Base-by-base conservation (phyloP, 192 early-diverging fungal genomes). In the Phlyctochytrium bullatum region DNA sequence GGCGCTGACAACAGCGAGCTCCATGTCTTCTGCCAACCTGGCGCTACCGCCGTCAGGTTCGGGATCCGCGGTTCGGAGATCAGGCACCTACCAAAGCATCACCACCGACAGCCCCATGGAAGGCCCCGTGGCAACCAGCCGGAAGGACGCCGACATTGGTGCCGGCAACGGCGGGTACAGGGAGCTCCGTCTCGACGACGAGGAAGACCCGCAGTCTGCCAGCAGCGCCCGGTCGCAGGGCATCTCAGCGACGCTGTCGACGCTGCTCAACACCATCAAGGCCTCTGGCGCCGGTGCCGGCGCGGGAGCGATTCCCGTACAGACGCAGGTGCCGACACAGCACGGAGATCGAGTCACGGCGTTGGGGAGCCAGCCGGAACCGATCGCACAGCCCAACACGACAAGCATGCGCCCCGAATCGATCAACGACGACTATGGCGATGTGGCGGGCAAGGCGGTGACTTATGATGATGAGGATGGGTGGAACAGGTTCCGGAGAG, bases 141-240 rank as follows among this genome's bases (percentile, higher is more conserved):
- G 10, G 10, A 47, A 47, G 20, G 40, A 47, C 40, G n/a, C n/a
- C n/a, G n/a, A n/a, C 40, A 47, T 6, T 47, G 10, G 40, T 14
- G 20, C 40, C 40, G 20, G 40, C 40, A 47, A 14, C 20, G 25
- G 54, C 12, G 54, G 54, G 6, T 57, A 57, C 27, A 14, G 27
- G 54, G 54, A 57, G 54, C 54, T 57, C 10, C 4, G 27, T 14
- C 54, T 57, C 54, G 54, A 57, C 54, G 54, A 57, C 4, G 54
- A 57, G 27, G 40, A 47, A 47, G 40, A 47, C 40, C 40, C 40
- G 6, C 10, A 20, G 6, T 47, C 40, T 47, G 40, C 40, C 40
- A 47, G 20, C 40, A n/a, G n/a, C n/a, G n/a, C n/a, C n/a, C n/a
- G n/a, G n/a, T n/a, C n/a, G n/a, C n/a, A n/a, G n/a, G n/a, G n/a